These are phyloP conservation scores for Carex littledalei DNA, from an alignment of 176 grass and related monocot genomes.

Conservation along the genomic window DNA sequence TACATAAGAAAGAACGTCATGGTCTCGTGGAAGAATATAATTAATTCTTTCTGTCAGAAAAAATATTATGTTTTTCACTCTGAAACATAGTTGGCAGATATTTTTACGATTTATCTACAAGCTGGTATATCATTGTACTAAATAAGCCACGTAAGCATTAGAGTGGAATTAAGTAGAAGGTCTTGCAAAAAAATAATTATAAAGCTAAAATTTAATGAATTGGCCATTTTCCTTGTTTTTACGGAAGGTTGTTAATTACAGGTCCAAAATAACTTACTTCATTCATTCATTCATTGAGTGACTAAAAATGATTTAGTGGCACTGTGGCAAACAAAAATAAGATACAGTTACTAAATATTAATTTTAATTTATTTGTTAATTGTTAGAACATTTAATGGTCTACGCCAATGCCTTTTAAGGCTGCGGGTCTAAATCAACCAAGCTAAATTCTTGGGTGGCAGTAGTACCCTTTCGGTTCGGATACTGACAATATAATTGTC, in stretches of 20 bases:
- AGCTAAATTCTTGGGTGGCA: slow-evolving; percentile 1
- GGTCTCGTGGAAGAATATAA: not conserved
- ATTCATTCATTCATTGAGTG: not conserved
- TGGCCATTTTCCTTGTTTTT: not conserved
- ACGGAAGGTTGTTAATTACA: not conserved
- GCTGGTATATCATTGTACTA: not conserved
- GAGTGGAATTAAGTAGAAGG: not conserved
- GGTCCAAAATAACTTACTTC: not conserved
- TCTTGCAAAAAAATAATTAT: not conserved
- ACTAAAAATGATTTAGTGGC: not conserved
- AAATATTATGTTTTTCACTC: not conserved
- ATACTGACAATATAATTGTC: slow-evolving; percentile 17
- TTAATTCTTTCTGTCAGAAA: not conserved
- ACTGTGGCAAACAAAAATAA: not conserved
- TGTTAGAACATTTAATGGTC: not conserved
- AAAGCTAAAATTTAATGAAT: not conserved
- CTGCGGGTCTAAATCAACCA: slow-evolving; percentile 13
- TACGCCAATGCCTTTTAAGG: not conserved
- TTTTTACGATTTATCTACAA: not conserved
- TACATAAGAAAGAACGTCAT: not conserved
- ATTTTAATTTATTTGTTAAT: not conserved
- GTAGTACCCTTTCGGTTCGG: slow-evolving; percentile 2
- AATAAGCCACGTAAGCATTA: not conserved
- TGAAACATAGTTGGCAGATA: not conserved
- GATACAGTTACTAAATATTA: not conserved